These are phyloP conservation scores for Arthroderma sp. DNA, from an alignment of 2,329 filamentous ascomycete species.

Conservation along the genomic window DNA sequence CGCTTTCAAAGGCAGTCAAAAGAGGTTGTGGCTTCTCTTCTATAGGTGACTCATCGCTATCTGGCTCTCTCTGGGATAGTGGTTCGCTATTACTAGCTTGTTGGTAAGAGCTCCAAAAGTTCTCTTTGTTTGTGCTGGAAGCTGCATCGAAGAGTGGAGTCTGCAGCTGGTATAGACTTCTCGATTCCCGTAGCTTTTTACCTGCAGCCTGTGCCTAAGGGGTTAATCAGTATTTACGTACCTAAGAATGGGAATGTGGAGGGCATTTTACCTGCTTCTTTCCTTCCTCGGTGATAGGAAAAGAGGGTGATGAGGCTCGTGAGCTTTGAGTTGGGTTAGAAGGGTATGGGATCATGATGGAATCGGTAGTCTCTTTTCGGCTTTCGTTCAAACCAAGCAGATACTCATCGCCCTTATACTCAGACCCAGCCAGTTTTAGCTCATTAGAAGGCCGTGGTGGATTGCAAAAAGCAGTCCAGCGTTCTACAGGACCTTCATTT, in stretches of 20 bases:
- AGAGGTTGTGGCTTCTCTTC: constrained; percentile 19
- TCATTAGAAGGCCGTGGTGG: too few relatives aligned
- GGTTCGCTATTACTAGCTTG: not conserved
- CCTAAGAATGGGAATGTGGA: not conserved
- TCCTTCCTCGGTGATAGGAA: constrained; percentile 14
- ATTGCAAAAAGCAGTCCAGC: too few relatives aligned
- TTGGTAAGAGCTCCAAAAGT: not conserved
- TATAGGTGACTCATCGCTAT: constrained; percentile 11
- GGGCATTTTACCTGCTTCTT: constrained; percentile 13
- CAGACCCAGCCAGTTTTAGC: too few relatives aligned
- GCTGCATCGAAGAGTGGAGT: too few relatives aligned
- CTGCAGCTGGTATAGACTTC: not conserved
- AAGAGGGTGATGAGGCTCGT: not conserved
- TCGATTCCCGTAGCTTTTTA: constrained; percentile 6
- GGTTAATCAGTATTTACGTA: constrained; percentile 5
- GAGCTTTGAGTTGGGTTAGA: not conserved
- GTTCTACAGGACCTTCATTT: too few relatives aligned
- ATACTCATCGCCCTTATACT: too few relatives aligned
- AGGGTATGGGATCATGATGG: not conserved
- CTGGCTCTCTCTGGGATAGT: constrained; percentile 8
- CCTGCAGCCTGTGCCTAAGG: constrained; percentile 14
- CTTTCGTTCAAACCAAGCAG: too few relatives aligned
- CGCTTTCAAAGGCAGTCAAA: constrained; percentile 27
- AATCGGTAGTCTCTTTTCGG: too few relatives aligned
- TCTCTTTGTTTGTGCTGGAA: not conserved